These are phyloP conservation scores for Monosporascus sp. DNA, from an alignment of 2,329 filamentous ascomycete species.

Conservation along the genomic window DNA sequence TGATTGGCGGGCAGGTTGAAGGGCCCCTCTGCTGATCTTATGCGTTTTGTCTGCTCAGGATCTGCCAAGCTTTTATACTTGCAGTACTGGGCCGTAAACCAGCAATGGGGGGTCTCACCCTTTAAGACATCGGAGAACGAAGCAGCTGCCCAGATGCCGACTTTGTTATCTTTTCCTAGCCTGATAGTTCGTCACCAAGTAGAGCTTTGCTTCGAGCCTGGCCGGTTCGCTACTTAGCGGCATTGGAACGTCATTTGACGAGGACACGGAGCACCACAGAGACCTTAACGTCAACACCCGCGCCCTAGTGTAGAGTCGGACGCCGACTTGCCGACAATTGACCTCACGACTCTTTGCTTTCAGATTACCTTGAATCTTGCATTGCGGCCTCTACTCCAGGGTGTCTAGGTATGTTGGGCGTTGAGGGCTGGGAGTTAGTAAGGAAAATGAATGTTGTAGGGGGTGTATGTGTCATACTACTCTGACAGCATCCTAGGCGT, in stretches of 20 bases:
- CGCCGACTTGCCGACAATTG: background rate
- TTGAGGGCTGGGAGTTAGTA: too few relatives aligned
- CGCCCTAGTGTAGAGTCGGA: background rate
- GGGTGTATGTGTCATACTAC: too few relatives aligned
- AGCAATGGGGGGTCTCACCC: conserved; percentile 17
- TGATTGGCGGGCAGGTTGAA: background rate
- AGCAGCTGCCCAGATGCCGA: background rate
- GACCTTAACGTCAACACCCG: conserved; percentile 1
- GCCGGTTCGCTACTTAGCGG: conserved; percentile 4
- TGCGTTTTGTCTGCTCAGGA: conserved; percentile 3
- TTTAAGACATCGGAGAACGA: conserved; percentile 7
- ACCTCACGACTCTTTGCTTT: background rate
- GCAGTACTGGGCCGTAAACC: background rate
- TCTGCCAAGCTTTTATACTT: conserved; percentile 18
- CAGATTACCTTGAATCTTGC: background rate
- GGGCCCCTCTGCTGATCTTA: background rate
- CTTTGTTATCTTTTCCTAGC: background rate
- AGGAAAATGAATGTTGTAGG: too few relatives aligned
- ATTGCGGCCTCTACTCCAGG: too few relatives aligned
- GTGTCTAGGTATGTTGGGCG: too few relatives aligned
- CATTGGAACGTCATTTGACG: conserved; percentile 25
- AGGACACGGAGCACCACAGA: conserved; percentile 17
- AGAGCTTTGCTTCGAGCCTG: background rate
- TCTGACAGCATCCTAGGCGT: too few relatives aligned
- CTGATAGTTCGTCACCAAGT: conserved; percentile 9